These are phyloP conservation scores for Podospora didyma DNA, from an alignment of 495 filamentous ascomycete genomes.

Conservation along the genomic window DNA sequence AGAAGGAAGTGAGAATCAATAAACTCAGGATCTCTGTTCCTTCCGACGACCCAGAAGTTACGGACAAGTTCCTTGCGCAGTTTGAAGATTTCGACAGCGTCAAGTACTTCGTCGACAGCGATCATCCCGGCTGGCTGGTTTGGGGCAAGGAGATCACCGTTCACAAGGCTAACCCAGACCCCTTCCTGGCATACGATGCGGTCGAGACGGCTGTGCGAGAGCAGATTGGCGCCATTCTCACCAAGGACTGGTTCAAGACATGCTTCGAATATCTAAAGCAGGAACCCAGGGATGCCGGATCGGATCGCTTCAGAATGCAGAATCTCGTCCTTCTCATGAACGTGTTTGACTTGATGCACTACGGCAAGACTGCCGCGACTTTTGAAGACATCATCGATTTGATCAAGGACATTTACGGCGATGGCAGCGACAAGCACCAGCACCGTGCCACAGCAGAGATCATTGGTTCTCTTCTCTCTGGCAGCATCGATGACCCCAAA, in stretches of 20 bases:
- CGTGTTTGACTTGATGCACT: slow-evolving; percentile 80
- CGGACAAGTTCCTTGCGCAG: slow-evolving; percentile 65
- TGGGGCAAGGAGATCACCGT: slow-evolving; percentile 85
- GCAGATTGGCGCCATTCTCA: slow-evolving; percentile 76
- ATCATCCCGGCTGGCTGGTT: slow-evolving; percentile 95
- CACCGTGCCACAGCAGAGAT: slow-evolving; percentile 96
- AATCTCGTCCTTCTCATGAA: slow-evolving; percentile 82
- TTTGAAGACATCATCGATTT: slow-evolving; percentile 87
- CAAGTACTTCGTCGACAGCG: slow-evolving; percentile 84
- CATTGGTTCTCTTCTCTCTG: slow-evolving; percentile 74
- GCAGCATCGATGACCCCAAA: slow-evolving; percentile 64
- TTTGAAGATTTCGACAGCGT: slow-evolving; percentile 73
- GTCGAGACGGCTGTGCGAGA: slow-evolving; percentile 70
- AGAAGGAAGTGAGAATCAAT: slow-evolving; percentile 70
- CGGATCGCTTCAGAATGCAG: slow-evolving; percentile 86
- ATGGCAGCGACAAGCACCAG: slow-evolving; percentile 96
- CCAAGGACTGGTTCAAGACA: slow-evolving; percentile 77
- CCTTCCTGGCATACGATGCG: slow-evolving; percentile 77
- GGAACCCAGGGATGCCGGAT: slow-evolving; percentile 77
- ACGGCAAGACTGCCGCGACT: slow-evolving; percentile 66
- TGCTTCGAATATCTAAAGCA: slow-evolving; percentile 95
- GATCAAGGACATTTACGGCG: slow-evolving; percentile 69
- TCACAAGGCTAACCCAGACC: slow-evolving; percentile 62
- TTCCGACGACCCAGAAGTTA: slow-evolving; percentile 70
- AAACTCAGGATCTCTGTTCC: slow-evolving; percentile 70